phyloP scores from a whole-genome alignment of 495 filamentous ascomycete species.

The Neurospora sp. region DNA sequence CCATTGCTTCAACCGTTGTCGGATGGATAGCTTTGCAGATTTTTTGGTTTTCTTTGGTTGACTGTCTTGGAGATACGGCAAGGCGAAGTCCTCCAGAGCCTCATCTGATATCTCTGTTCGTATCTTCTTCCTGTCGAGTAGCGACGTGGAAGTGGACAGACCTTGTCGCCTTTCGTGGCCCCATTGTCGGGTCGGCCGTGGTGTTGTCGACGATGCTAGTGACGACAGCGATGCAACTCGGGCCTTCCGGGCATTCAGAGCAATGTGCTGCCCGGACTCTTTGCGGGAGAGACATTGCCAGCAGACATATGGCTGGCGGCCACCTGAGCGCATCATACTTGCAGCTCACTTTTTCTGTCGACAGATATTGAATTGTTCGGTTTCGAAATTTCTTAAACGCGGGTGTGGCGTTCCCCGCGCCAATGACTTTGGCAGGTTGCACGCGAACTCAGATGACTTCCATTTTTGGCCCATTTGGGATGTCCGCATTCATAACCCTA shows the following conservation, averaged over 20 bases:
- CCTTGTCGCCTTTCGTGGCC: neutral
- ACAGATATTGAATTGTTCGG: neutral
- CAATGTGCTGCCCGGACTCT: neutral
- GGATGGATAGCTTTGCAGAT: slow-evolving; percentile 19
- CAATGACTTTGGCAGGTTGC: neutral
- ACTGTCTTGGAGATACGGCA: neutral
- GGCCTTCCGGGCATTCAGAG: neutral
- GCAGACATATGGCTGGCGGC: slow-evolving; percentile 20
- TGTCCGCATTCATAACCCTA: neutral
- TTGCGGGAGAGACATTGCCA: slow-evolving; percentile 16
- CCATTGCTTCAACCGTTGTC: slow-evolving; percentile 47
- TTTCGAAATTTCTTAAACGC: neutral
- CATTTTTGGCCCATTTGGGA: neutral
- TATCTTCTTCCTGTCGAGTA: neutral
- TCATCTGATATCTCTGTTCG: neutral
- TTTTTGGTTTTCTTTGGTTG: neutral
- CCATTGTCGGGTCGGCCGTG: slow-evolving; percentile 1
- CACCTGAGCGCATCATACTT: slow-evolving; percentile 16
- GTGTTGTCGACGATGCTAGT: neutral
- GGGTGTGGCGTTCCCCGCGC: neutral
- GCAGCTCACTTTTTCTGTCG: neutral
- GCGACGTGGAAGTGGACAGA: neutral
- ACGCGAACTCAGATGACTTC: slow-evolving; percentile 15
- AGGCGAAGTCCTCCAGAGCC: neutral
- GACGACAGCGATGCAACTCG: neutral